Evolutionary conservation across 129 eudicot genomes (phyloP), one percentile per base, ranked within the genome.

Genomic region (Sambucus nigra): DNA sequence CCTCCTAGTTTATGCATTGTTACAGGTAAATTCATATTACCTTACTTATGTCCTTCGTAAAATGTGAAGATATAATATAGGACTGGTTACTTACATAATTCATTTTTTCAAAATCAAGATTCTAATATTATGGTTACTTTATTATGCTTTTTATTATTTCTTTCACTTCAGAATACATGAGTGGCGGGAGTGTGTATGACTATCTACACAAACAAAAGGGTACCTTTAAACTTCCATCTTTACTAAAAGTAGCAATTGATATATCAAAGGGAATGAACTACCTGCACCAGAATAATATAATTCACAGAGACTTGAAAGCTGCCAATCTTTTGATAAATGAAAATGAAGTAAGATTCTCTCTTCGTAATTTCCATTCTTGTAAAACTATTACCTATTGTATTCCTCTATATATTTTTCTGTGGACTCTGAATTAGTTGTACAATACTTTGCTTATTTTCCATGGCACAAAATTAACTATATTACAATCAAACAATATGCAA

Each of bases 321-420:
- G 99, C 99, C 51, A 92, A 92, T 77, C 99, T 92, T 69, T 75
- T 92, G 44, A 92, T 92, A 96, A 96, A 92, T 70, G 99, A 92
- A 80, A 82, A 92, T 66, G 96, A 92, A 61, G 99, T 86, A 70
- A 73, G 93, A 64, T 60, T 17, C 58, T 49, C 9, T 65, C 25
- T 46, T 25, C 65, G 29, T 21, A 21, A 41, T 35, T 32, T 13
- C 31, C n/a, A 29, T n/a, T 49, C 33, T 17, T 63, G 16, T 20
- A 14, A 15, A 18, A 26, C n/a, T 35, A n/a, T 23, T 39, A 25
- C 18, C 23, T 27, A 8, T 7, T 17, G 40, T 58, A 21, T 22
- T 57, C 39, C 1, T 27, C 25, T 45, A 40, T 25, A n/a, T 21
- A 24, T 41, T 11, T 5, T 0, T 1, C 13, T 40, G 13, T 7